Base-by-base conservation (phyloP, 805 yeast genomes). In the Ogataea naganishii region DNA sequence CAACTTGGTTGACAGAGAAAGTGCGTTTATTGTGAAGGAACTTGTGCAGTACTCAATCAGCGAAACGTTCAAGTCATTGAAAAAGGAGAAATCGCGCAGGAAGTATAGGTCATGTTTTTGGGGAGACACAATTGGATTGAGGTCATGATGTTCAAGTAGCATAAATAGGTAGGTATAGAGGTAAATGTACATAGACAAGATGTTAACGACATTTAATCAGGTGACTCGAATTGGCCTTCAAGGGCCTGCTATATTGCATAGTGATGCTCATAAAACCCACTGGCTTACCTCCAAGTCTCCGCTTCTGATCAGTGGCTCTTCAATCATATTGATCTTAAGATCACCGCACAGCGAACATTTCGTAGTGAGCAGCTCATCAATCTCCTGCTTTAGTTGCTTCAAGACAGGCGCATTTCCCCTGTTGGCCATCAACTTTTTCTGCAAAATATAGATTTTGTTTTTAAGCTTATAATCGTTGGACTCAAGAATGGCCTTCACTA, bases 341-440 rank as follows among this genome's bases (percentile, higher is more conserved):
- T 80, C 94, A 35, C 84, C 76, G 51, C 96, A 86, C 8, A 84
- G 53, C 7, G 77, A 69, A 52, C 96, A 86, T 38, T 75, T 80
- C 14, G 67, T 65, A 0, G 74, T 59, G 14, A 83, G 50, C 12
- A 82, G 41, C 1, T 61, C 56, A 40, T 83, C 89, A 24, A 84
- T 63, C 34, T 75, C 79, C 12, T 20, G 24, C 31, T 58, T 39
- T 39, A 57, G 36, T 34, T 60, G 46, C 38, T 52, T 43, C 29
- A 54, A 25, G 5, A 37, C 31, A 18, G 41, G 39, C 18, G 49
- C 41, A 39, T 45, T 57, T 46, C 47, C 46, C 36, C 58, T 62
- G 22, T 56, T 56, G 18, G 49, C 44, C 22, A 62, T 58, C 3
- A 69, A 51, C 32, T 57, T 57, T 36, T 53, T 58, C 37, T 72